A percentile compares a stretch with the other conserved stretches of the same genome.
These are phyloP conservation scores for Aspergillus funiculosus DNA, from an alignment of 495 filamentous ascomycete genomes.

Conservation along the genomic window DNA sequence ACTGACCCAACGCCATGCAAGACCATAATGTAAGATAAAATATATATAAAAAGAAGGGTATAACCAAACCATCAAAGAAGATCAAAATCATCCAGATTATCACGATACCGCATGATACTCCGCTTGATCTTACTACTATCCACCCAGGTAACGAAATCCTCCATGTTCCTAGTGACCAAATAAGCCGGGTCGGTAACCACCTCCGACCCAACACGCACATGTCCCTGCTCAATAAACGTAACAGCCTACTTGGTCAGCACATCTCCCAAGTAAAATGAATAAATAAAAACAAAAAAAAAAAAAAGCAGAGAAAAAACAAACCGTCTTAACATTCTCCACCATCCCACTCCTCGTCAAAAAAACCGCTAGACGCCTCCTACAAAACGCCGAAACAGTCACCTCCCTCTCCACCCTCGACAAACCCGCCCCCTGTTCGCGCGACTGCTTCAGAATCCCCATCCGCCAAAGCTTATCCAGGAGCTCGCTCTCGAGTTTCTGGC, in stretches of 20 bases:
- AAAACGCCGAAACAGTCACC: constrained; percentile 80
- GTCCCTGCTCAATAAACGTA: constrained; percentile 90
- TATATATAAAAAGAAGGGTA: constrained; percentile 2
- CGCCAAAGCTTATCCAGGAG: constrained; percentile 84
- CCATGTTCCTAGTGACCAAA: constrained; percentile 63
- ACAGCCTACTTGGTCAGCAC: constrained; percentile 49
- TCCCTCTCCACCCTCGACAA: constrained; percentile 80
- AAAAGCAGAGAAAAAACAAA: constrained; percentile 22
- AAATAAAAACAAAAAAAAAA: constrained; percentile 12
- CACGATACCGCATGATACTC: constrained; percentile 86
- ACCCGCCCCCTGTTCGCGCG: constrained; percentile 48
- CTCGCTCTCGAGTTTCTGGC: constrained; percentile 73
- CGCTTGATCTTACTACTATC: constrained; percentile 95
- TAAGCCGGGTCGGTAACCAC: constrained; percentile 73
- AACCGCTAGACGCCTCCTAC: constrained; percentile 71
- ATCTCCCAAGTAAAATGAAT: constrained; percentile 4
- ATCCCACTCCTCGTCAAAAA: constrained; percentile 84
- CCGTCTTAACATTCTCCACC: constrained; percentile 75
- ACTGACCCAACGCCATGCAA: not conserved
- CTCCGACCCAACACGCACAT: constrained; percentile 89
- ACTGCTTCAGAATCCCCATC: constrained; percentile 76
- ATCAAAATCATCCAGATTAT: constrained; percentile 96
- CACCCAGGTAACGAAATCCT: constrained; percentile 97
- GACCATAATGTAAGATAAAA: constrained; percentile 1
- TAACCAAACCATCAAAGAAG: constrained; percentile 50